phyloP scores from a whole-genome alignment of 352 stramenopile genomes.

The Phytophthora melonis region DNA sequence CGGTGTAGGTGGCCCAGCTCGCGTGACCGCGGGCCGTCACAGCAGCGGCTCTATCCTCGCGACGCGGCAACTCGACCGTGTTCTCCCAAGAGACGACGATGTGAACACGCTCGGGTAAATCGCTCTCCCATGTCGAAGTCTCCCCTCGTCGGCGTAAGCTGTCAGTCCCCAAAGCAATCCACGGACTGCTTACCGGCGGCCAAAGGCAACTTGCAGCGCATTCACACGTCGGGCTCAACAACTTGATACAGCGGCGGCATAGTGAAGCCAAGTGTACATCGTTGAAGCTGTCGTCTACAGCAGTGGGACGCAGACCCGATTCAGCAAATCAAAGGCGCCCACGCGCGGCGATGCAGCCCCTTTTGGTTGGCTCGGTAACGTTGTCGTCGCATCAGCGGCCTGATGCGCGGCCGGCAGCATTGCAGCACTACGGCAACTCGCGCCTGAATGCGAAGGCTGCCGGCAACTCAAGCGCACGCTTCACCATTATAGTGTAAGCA shows the following conservation, averaged over 20 bases:
- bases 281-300: conserved; percentile 29
- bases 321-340: conserved; percentile 10
- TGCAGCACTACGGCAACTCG: conserved; percentile 20
- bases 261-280: conserved; percentile 14
- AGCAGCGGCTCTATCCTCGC: conserved; percentile 11
- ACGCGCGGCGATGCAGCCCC: neutral
- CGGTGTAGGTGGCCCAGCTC: conserved; percentile 6
- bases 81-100: conserved; percentile 7
- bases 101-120: conserved; percentile 9
- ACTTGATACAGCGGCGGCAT: conserved; percentile 10
- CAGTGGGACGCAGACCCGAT: conserved; percentile 8
- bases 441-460: conserved; percentile 14
- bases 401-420: conserved; percentile 2
- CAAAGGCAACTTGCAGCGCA: conserved; percentile 14
- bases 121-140: no score
- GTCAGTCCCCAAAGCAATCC: conserved; percentile 7
- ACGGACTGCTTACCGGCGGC: conserved; percentile 20
- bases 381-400: neutral
- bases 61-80: conserved; percentile 9
- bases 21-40: conserved; percentile 14
- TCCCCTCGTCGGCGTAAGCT: neutral
- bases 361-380: neutral
- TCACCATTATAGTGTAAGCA: neutral
- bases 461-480: conserved; percentile 2
- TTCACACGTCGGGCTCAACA: conserved; percentile 1